These are phyloP conservation scores for Knufia fluminis DNA, from an alignment of 2,329 filamentous ascomycete genomes.

Conservation along the genomic window DNA sequence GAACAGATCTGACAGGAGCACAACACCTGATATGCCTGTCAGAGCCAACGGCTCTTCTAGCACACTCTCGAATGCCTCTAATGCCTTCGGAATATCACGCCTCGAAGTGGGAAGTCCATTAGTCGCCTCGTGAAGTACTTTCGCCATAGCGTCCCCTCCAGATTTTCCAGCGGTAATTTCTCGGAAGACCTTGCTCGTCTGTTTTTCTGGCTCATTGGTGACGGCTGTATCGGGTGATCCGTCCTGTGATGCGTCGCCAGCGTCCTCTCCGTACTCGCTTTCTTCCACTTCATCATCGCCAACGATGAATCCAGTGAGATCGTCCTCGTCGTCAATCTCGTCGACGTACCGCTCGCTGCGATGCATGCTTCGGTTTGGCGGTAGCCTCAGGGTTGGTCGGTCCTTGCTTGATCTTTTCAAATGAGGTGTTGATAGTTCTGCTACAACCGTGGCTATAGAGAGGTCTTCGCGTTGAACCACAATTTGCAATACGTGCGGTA, in stretches of 20 bases:
- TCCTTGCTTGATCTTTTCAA: background rate
- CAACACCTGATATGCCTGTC: background rate
- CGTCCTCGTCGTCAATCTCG: slow-evolving; percentile 10
- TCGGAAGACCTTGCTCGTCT: background rate
- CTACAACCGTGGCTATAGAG: background rate
- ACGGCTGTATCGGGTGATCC: no score
- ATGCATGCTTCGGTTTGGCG: background rate
- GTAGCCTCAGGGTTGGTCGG: background rate
- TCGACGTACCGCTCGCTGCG: slow-evolving; percentile 11
- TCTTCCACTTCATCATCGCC: slow-evolving; percentile 3
- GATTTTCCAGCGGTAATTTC: background rate
- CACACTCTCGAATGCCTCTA: slow-evolving; percentile 8
- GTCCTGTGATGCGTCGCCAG: no score
- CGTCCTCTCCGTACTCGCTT: background rate
- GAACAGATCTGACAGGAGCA: background rate
- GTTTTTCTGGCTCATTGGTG: no score
- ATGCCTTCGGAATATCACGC: background rate
- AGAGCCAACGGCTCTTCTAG: slow-evolving; percentile 5
- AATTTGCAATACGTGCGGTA: background rate
- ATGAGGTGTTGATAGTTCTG: background rate
- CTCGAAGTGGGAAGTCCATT: background rate
- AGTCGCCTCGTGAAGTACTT: background rate
- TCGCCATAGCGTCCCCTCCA: background rate
- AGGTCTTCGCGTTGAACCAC: slow-evolving; percentile 1
- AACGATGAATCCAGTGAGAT: slow-evolving; percentile 14